Conservation (phyloP, 352 stramenopile species). For the Globisporangium rhizosaccharum region DNA sequence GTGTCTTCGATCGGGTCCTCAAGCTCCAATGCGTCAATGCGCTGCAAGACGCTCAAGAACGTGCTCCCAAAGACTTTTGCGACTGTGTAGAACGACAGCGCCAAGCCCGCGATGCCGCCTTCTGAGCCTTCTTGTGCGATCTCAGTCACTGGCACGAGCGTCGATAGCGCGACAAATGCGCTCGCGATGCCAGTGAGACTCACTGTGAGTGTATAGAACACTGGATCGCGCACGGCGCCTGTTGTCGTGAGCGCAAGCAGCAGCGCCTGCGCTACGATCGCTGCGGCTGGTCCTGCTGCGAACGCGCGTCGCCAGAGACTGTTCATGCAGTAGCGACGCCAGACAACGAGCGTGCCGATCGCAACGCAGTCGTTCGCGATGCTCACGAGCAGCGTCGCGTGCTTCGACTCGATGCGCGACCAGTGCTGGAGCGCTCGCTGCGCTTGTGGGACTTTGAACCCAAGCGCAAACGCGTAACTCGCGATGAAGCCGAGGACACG, state of each 20-base stretch:
- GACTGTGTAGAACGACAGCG: conserved; percentile 14
- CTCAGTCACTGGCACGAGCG: conserved; percentile 24
- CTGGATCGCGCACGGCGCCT: conserved; percentile 17
- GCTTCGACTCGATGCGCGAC: conserved; percentile 22
- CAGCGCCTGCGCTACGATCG: conserved; percentile 21
- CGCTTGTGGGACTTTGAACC: conserved; percentile 14
- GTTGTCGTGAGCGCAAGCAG: conserved; percentile 24
- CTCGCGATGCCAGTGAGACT: conserved; percentile 23
- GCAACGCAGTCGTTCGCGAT: conserved; percentile 29
- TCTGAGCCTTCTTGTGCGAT: conserved; percentile 13
- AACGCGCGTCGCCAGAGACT: conserved; percentile 36
- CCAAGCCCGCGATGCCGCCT: conserved; percentile 12
- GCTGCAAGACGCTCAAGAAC: conserved; percentile 9
- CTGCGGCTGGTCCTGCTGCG: conserved; percentile 20
- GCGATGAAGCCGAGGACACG: conserved; percentile 16
- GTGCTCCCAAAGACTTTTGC: conserved; percentile 16
- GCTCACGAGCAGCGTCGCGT: conserved; percentile 19
- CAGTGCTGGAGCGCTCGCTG: conserved; percentile 25
- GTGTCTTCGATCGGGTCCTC: conserved; percentile 11
- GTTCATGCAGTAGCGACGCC: conserved; percentile 30
- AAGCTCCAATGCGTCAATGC: not conserved
- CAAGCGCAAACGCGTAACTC: conserved; percentile 14
- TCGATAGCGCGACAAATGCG: conserved; percentile 27
- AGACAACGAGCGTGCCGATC: conserved; percentile 30
- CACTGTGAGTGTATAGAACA: conserved; percentile 21